A percentile compares a stretch with the other conserved stretches of the same genome.
Conservation (phyloP, 225 moss, liverwort and hornwort genomes). For the Antitrichia curtipendula region DNA sequence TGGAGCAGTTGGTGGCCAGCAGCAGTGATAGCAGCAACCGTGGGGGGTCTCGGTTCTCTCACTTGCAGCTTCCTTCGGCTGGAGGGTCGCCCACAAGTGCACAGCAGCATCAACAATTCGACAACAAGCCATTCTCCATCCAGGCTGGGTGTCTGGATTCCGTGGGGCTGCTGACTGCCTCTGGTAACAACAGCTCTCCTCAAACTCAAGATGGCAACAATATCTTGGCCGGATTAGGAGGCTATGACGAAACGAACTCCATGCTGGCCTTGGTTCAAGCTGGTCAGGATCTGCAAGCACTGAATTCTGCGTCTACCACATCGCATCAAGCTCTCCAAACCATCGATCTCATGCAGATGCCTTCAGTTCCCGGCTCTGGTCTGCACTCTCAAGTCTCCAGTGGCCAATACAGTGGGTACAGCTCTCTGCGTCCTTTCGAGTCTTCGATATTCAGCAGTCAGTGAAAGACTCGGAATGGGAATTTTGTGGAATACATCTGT, state of each 20-base stretch:
- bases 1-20: conserved; percentile 58
- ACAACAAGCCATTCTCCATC: conserved; percentile 29
- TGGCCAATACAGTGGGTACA: conserved; percentile 22
- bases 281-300: conserved; percentile 14
- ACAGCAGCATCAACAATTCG: conserved; percentile 25
- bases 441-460: conserved; percentile 34
- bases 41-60: conserved; percentile 27
- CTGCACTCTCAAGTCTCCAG: conserved; percentile 13
- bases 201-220: not conserved
- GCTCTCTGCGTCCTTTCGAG: conserved; percentile 27
- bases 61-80: conserved; percentile 20
- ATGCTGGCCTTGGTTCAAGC: conserved; percentile 28
- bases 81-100: conserved; percentile 13
- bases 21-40: conserved; percentile 42
- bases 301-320: not conserved
- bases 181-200: conserved; percentile 3
- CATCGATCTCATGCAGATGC: conserved; percentile 50
- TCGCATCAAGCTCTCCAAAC: conserved; percentile 18
- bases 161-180: conserved; percentile 15
- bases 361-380: conserved; percentile 10
- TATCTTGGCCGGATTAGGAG: conserved; percentile 21
- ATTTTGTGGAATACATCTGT: not conserved
- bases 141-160: conserved; percentile 16
- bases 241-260: conserved; percentile 26
- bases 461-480: not conserved